Evolutionary conservation across 2,329 filamentous ascomycete species (phyloP).

Genomic region (Orbilia ellipsospora): DNA sequence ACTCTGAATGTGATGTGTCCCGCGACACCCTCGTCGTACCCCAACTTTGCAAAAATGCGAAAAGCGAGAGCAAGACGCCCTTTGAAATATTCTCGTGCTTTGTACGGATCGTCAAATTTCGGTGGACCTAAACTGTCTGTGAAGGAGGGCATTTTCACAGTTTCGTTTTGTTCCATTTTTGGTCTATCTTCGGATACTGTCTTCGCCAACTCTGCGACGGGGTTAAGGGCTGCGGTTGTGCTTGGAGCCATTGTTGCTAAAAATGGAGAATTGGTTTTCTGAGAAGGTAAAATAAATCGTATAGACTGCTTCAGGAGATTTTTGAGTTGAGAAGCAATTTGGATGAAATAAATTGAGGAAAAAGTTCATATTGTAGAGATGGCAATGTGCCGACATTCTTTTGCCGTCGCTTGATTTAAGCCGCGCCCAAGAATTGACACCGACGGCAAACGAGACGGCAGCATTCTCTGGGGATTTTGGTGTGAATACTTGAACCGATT

Average conservation of each 20-base stretch:
- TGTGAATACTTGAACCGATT: not conserved
- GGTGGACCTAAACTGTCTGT: slow-evolving; percentile 36
- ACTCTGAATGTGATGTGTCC: slow-evolving; percentile 51
- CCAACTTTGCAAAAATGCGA: slow-evolving; percentile 70
- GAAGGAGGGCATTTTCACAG: slow-evolving; percentile 42
- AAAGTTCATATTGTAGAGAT: slow-evolving; percentile 3
- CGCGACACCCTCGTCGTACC: slow-evolving; percentile 72
- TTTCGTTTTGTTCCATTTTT: slow-evolving; percentile 41
- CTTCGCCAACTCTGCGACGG: slow-evolving; percentile 4
- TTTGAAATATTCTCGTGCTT: slow-evolving; percentile 66
- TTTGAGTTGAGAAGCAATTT: not conserved
- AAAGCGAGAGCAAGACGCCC: slow-evolving; percentile 69
- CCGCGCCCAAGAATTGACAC: slow-evolving; percentile 18
- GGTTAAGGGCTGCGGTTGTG: slow-evolving; percentile 11
- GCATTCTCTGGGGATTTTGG: slow-evolving; percentile 11
- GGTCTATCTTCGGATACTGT: slow-evolving; percentile 16
- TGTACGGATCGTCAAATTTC: slow-evolving; percentile 50
- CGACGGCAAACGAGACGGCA: slow-evolving; percentile 22
- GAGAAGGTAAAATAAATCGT: not conserved
- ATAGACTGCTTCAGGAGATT: not conserved
- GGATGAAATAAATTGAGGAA: slow-evolving; percentile 7
- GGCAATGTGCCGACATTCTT: not conserved
- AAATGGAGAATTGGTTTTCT: not conserved
- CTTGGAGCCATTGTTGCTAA: slow-evolving; percentile 27
- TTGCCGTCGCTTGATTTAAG: slow-evolving; percentile 1